Evolutionary conservation across 106 monocot genomes (phyloP), one percentile per base, ranked within the genome.

Genomic region (Dioscorea alata): DNA sequence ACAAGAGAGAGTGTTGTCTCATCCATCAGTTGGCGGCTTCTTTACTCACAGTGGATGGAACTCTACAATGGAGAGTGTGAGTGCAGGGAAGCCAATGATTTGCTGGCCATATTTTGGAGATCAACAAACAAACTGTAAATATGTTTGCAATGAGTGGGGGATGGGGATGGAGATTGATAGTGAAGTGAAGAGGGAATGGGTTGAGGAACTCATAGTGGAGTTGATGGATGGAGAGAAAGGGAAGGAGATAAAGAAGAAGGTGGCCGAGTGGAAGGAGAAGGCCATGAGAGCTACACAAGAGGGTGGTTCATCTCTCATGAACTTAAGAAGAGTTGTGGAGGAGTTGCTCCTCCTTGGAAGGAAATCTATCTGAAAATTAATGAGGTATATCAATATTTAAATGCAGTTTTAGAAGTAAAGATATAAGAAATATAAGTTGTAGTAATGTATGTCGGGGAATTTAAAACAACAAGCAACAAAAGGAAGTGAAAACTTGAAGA

Each of bases 1-100:
- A 33, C 84, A 84, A 66, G 80, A 84, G 69, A 68, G 35, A 48
- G 76, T 84, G 20, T 62, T 84, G 7, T 10, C 57, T 33, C 80
- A 84, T 35, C 76, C 69, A 0, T 68, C 84, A 0, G 50, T 80
- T 5, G 73, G 80, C 12, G 84, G 69, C 8, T 84, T 84, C 70
- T 48, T 84, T 34, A 80, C 84, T 15, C 84, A 84, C 52, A 56
- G 84, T 21, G 88, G 88, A 10, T 89, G 88, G 88, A 89, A 89
- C 53, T 90, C 89, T 25, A 86, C 78, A 35, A 50, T 80, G 59
- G 86, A 85, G 69, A 78, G 74, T 64, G 23, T 90, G 0, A 58
- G 73, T 60, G 57, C 56, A 14, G 84, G 84, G 20, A 73, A 80
- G 60, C 80, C 84, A 6, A 59, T 84, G 73, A 8, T 84, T 8